Conservation (phyloP, 345 rosid species). For the Capsella bursapastoris region DNA sequence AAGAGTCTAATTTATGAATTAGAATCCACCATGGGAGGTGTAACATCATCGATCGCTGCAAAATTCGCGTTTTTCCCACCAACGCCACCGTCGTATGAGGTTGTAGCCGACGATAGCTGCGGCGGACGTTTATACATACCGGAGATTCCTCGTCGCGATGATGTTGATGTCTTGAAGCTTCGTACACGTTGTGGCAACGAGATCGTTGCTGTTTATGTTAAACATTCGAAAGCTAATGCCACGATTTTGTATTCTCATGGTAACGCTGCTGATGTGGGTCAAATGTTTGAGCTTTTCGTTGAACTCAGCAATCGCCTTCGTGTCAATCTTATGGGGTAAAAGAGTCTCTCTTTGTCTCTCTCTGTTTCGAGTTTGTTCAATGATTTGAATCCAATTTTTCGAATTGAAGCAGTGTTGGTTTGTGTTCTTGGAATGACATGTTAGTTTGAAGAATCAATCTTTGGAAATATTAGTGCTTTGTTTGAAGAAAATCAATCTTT, state of each 20-base stretch:
- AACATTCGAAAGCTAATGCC: constrained; percentile 71
- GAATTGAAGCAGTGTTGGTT: background rate
- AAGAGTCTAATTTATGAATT: constrained; percentile 43
- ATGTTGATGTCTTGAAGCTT: constrained; percentile 74
- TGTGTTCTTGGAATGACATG: background rate
- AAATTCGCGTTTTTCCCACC: constrained; percentile 99
- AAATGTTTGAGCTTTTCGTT: constrained; percentile 90
- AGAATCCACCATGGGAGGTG: constrained; percentile 72
- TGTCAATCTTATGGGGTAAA: constrained; percentile 88
- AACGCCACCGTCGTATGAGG: constrained; percentile 76
- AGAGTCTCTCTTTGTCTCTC: too few species aligned
- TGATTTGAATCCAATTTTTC: background rate
- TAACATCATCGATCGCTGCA: constrained; percentile 94
- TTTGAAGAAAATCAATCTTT: background rate
- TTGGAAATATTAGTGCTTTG: background rate
- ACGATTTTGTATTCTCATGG: constrained; percentile 95
- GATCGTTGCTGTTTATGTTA: constrained; percentile 76
- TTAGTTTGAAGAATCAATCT: too few species aligned
- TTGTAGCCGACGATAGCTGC: constrained; percentile 53
- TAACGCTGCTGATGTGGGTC: constrained; percentile 97
- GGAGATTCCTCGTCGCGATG: constrained; percentile 65
- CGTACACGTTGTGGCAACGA: constrained; percentile 79
- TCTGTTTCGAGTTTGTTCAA: too few species aligned
- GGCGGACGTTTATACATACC: constrained; percentile 59
- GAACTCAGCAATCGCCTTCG: constrained; percentile 85